A percentile compares a stretch with the other conserved stretches of the same genome.
Evolutionary conservation across 306 rosid genomes (phyloP).

Genomic region (Rosa multiflora): DNA sequence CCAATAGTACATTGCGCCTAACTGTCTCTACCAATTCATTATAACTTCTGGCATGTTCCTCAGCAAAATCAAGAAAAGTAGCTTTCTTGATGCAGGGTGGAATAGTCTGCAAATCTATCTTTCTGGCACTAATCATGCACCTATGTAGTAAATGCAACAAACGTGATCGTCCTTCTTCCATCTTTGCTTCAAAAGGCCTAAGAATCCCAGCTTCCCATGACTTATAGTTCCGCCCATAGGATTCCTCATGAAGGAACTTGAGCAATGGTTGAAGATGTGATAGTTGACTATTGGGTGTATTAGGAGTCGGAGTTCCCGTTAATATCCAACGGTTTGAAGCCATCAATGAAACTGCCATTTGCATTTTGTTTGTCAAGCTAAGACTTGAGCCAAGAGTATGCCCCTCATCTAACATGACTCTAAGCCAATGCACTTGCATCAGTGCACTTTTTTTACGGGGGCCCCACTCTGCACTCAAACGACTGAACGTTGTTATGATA

Average conservation of each 20-base stretch:
- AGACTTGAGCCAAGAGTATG: slow-evolving; percentile 97
- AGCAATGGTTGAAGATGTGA: slow-evolving; percentile 93
- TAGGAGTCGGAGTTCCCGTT: slow-evolving; percentile 98
- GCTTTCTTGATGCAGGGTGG: slow-evolving; percentile 89
- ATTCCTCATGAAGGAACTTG: slow-evolving; percentile 93
- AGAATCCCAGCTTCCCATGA: slow-evolving; percentile 97
- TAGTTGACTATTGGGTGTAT: slow-evolving; percentile 91
- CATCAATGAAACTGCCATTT: slow-evolving; percentile 88
- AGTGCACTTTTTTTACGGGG: slow-evolving; percentile 69
- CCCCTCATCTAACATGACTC: slow-evolving; percentile 94
- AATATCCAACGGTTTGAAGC: slow-evolving; percentile 96
- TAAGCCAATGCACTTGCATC: slow-evolving; percentile 91
- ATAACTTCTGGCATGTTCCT: slow-evolving; percentile 87
- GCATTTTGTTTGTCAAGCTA: slow-evolving; percentile 89
- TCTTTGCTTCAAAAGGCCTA: slow-evolving; percentile 93
- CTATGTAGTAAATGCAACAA: slow-evolving; percentile 70
- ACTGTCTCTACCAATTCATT: slow-evolving; percentile 90
- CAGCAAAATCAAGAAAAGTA: slow-evolving; percentile 65
- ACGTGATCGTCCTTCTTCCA: slow-evolving; percentile 93
- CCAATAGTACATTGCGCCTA: slow-evolving; percentile 88
- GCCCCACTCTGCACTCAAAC: slow-evolving; percentile 93
- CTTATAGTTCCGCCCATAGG: slow-evolving; percentile 80
- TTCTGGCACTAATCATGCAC: slow-evolving; percentile 94
- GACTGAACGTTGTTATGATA: slow-evolving; percentile 89
- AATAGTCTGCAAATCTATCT: slow-evolving; percentile 68